Evolutionary conservation across 495 filamentous ascomycete genomes (phyloP), one percentile per base, ranked within the genome.

Genomic region (Bryoglossum gracile): DNA sequence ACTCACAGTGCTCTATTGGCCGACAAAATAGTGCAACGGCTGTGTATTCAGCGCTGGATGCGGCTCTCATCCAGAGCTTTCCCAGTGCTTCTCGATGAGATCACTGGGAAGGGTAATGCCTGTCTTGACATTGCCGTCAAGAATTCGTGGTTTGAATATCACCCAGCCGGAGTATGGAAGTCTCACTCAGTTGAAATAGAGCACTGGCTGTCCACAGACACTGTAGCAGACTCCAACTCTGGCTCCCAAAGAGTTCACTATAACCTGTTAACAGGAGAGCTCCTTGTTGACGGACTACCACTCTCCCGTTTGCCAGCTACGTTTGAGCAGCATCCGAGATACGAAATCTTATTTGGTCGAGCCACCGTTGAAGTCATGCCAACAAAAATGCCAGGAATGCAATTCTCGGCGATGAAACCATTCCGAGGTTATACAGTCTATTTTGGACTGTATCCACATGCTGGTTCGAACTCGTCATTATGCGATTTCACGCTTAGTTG

Each of bases 231-330:
- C 4, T 21, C n/a, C 8, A 39, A 44, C 14, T 35, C 38, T 10
- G 22, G 46, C 3, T 26, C 58, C n/a, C 14, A 48, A 18, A 33
- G 33, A 0, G 61, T 77, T 2, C 62, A 73, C 36, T 77, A 61
- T 45, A 75, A 80, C 53, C 38, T 73, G 13, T 57, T 78, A 14
- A 67, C 62, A 23, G 70, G 72, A 0, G 63, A 66, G 36, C 57
- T 80, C 1, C 66, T 77, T 19, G 63, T 80, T 14, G 65, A 77
- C 37, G 70, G 70, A 13, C 51, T 56, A 0, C 74, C 73, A 0
- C 56, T 77, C 4, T 51, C 62, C 16, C 65, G 65, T 19, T 61
- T 76, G 5, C 74, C 51, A 52, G 3, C 61, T 60, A 3, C 58
- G 61, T 58, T 55, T 43, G 30, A 57, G 56, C 4, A 48, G 69